Percentiles rank a stretch among this genome's conserved stretches.
Evolutionary conservation across 2,329 filamentous ascomycete species (phyloP).

Genomic region (Alternaria triticimaculans): DNA sequence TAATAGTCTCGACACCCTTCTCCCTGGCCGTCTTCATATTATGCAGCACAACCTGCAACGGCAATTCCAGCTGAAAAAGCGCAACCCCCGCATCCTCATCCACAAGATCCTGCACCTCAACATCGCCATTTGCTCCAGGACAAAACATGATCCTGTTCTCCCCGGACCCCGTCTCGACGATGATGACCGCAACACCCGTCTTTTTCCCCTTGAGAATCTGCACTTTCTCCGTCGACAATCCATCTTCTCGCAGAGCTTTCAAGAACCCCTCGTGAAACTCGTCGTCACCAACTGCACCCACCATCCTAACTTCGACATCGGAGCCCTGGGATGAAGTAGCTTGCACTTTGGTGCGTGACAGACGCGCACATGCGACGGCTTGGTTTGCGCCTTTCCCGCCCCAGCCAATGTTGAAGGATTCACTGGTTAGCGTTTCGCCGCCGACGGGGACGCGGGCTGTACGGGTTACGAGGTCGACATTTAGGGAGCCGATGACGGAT

Average conservation of each 20-base stretch:
- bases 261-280: conserved; percentile 51
- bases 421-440: conserved; percentile 86
- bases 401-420: conserved; percentile 77
- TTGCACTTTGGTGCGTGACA: conserved; percentile 65
- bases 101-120: conserved; percentile 47
- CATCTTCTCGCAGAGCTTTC: conserved; percentile 52
- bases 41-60: conserved; percentile 49
- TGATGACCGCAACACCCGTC: conserved; percentile 58
- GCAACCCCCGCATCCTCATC: conserved; percentile 51
- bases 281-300: conserved; percentile 58
- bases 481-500: conserved; percentile 88
- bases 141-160: conserved; percentile 59
- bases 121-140: conserved; percentile 56
- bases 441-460: conserved; percentile 82
- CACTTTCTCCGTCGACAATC: conserved; percentile 51
- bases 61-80: conserved; percentile 57
- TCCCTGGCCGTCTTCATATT: conserved; percentile 46
- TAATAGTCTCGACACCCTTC: conserved; percentile 63
- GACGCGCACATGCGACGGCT: conserved; percentile 84
- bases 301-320: conserved; percentile 56
- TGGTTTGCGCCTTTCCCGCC: conserved; percentile 98
- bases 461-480: conserved; percentile 90
- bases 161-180: conserved; percentile 56
- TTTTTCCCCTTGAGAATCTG: conserved; percentile 51
- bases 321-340: conserved; percentile 26